Percentiles rank a stretch among this genome's conserved stretches.
Evolutionary conservation across 345 rosid genomes (phyloP).

Genomic region (Erucastrum elatum): DNA sequence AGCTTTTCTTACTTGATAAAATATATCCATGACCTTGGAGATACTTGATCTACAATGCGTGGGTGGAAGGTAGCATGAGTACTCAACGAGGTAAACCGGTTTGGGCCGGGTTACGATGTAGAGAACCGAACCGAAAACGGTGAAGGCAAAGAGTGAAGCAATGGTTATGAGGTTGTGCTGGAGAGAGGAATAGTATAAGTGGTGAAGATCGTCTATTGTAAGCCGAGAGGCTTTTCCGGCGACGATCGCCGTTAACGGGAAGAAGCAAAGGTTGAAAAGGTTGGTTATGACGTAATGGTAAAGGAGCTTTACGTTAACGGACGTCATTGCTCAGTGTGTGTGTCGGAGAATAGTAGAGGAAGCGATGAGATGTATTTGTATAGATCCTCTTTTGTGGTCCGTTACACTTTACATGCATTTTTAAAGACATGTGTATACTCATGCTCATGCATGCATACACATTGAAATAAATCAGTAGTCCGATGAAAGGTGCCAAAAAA

Average conservation of each 20-base stretch:
- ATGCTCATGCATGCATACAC: conserved; percentile 39
- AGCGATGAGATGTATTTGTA: conserved; percentile 26
- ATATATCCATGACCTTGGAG: conserved; percentile 25
- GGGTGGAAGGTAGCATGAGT: conserved; percentile 38
- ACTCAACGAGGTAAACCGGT: conserved; percentile 39
- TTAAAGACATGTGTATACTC: conserved; percentile 32
- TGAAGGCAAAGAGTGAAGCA: neutral
- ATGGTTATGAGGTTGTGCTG: conserved; percentile 24
- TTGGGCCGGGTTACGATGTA: conserved; percentile 30
- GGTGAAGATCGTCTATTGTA: conserved; percentile 17
- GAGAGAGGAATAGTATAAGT: conserved; percentile 20
- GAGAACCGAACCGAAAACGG: conserved; percentile 20
- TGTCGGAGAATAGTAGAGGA: conserved; percentile 17
- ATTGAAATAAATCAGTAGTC: conserved; percentile 31
- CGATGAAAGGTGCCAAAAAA: conserved; percentile 29
- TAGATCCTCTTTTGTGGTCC: conserved; percentile 29
- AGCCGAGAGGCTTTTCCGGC: conserved; percentile 28
- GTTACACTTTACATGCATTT: conserved; percentile 27
- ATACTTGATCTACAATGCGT: conserved; percentile 11
- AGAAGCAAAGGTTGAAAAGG: conserved; percentile 24
- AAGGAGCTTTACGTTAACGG: conserved; percentile 29
- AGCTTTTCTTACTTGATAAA: conserved; percentile 38
- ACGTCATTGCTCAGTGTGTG: conserved; percentile 32
- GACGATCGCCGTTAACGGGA: conserved; percentile 30
- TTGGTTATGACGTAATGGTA: conserved; percentile 34